Evolutionary conservation across 768 basidiomycete species (phyloP).

Genomic region (Lentinula raphanica): DNA sequence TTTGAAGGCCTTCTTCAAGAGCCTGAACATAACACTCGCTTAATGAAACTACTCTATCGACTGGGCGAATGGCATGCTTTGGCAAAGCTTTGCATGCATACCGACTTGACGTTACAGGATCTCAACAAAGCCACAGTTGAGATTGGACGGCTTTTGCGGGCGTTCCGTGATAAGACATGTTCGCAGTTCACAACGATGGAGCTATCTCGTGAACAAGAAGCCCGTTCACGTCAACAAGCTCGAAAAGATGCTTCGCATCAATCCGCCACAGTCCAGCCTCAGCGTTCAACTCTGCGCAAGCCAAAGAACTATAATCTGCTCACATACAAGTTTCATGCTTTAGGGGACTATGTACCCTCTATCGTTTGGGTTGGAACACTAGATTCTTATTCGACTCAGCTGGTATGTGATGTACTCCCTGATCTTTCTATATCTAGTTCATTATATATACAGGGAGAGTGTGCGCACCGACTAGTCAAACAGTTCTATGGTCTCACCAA

Average conservation of each 20-base stretch:
- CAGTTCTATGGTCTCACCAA: constrained; percentile 24
- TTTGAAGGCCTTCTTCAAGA: too few relatives aligned
- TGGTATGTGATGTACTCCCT: constrained; percentile 17
- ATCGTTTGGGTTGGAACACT: constrained; percentile 27
- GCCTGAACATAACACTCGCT: too few relatives aligned
- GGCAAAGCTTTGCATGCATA: constrained; percentile 29
- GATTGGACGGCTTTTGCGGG: constrained; percentile 5
- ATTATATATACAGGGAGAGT: constrained; percentile 26
- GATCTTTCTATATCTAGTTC: neutral
- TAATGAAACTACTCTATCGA: constrained; percentile 17
- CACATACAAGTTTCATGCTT: constrained; percentile 28
- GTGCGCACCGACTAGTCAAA: constrained; percentile 30
- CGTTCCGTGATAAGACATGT: neutral
- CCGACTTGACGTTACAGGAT: constrained; percentile 15
- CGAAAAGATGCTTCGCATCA: neutral
- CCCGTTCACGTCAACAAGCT: neutral
- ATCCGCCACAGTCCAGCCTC: neutral
- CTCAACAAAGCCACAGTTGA: constrained; percentile 11
- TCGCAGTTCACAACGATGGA: constrained; percentile 1
- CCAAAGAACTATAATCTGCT: constrained; percentile 19
- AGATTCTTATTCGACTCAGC: constrained; percentile 32
- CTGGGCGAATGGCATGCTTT: constrained; percentile 28
- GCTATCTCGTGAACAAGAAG: constrained; percentile 8
- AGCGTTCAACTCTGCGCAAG: neutral
- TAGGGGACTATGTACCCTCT: constrained; percentile 25